phyloP scores from a whole-genome alignment of 2,329 filamentous ascomycete genomes.

The Scleromitrula shiraiana region DNA sequence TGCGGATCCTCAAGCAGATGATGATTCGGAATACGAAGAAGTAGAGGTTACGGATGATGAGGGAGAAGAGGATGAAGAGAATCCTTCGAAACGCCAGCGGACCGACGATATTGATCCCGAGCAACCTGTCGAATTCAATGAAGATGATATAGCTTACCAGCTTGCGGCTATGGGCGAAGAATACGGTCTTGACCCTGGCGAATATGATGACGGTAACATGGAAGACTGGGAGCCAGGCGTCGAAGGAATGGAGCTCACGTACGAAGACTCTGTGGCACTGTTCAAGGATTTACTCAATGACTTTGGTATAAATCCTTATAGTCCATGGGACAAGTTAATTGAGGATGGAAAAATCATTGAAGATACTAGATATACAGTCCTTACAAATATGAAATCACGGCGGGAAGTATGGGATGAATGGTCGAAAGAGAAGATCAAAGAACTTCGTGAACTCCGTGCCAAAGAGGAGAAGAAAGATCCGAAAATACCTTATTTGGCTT shows the following conservation, averaged over 20 bases:
- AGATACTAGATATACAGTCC: conserved; percentile 77
- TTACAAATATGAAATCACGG: conserved; percentile 72
- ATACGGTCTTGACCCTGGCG: conserved; percentile 70
- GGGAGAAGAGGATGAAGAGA: conserved; percentile 40
- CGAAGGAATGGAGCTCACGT: conserved; percentile 61
- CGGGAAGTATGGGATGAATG: conserved; percentile 80
- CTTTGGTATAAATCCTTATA: conserved; percentile 74
- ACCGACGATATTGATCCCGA: conserved; percentile 35
- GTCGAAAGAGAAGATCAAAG: conserved; percentile 67
- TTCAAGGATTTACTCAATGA: conserved; percentile 87
- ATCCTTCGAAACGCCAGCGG: conserved; percentile 41
- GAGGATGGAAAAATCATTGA: conserved; percentile 76
- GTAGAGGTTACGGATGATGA: conserved; percentile 39
- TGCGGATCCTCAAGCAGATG: conserved; percentile 36
- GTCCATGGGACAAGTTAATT: conserved; percentile 82
- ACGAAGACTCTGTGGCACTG: conserved; percentile 66
- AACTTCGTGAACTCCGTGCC: conserved; percentile 63
- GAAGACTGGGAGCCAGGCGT: conserved; percentile 62
- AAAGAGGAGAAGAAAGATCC: conserved; percentile 77
- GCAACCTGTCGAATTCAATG: conserved; percentile 69
- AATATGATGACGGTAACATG: conserved; percentile 60
- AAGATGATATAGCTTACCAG: conserved; percentile 91
- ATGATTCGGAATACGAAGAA: conserved; percentile 65
- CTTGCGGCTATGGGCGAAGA: conserved; percentile 81
- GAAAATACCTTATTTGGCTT: conserved; percentile 68